phyloP scores from a whole-genome alignment of 805 yeast species.

The Cyberlindnera subsufficiens region DNA sequence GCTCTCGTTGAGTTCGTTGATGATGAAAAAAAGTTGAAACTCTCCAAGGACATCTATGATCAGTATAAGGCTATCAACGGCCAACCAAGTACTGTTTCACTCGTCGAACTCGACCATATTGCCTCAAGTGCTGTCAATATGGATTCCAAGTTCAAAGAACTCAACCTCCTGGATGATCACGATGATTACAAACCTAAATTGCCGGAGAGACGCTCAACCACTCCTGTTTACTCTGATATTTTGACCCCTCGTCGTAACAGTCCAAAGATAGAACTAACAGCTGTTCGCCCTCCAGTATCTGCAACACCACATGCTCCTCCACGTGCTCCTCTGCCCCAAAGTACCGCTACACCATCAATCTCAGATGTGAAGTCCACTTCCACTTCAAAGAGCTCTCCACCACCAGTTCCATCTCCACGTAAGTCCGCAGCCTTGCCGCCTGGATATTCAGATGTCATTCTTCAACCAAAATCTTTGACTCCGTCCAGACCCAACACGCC shows the following conservation, averaged over 20 bases:
- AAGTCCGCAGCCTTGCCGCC: slow-evolving; percentile 29
- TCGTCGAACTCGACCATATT: slow-evolving; percentile 15
- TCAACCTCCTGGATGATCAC: slow-evolving; percentile 19
- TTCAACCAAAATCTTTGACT: slow-evolving; percentile 28
- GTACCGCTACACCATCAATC: slow-evolving; percentile 5
- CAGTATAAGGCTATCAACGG: slow-evolving; percentile 38
- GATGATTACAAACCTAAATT: slow-evolving; percentile 14
- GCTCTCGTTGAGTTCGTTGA: slow-evolving; percentile 66
- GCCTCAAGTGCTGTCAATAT: not conserved
- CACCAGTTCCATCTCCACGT: slow-evolving; percentile 28
- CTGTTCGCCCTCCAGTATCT: no score
- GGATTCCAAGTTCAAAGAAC: slow-evolving; percentile 2
- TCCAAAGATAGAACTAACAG: slow-evolving; percentile 3
- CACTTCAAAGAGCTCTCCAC: slow-evolving; percentile 17
- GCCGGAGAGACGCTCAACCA: slow-evolving; percentile 11
- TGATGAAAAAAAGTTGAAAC: slow-evolving; percentile 46
- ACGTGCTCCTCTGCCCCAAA: slow-evolving; percentile 14
- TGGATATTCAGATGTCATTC: slow-evolving; percentile 27
- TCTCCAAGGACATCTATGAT: slow-evolving; percentile 56
- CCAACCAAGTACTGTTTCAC: slow-evolving; percentile 21
- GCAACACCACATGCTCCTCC: not conserved
- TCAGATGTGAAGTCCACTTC: not conserved
- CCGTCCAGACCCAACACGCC: slow-evolving; percentile 15
- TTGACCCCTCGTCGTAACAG: slow-evolving; percentile 17
- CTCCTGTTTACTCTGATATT: slow-evolving; percentile 9